phyloP scores from a whole-genome alignment of 257 asterid species.

The Penstemon newberryi region DNA sequence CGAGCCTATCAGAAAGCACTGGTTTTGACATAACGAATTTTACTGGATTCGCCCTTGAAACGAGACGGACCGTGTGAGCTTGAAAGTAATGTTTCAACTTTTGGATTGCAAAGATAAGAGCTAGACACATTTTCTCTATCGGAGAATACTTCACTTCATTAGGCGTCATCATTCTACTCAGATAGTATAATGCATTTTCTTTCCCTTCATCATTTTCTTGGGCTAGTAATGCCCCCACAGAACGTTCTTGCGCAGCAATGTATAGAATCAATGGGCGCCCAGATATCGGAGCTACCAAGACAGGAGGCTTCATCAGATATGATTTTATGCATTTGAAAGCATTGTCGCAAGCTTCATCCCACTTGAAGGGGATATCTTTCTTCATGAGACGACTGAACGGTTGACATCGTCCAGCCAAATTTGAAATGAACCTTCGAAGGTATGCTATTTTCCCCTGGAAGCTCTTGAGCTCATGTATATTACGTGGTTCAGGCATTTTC shows the following conservation, averaged over 20 bases:
- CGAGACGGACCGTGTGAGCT: neutral
- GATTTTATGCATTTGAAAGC: too few species aligned
- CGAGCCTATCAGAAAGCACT: neutral
- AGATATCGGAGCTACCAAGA: neutral
- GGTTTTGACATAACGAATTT: conserved; percentile 3
- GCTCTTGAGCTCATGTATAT: too few species aligned
- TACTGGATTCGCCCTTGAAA: too few species aligned
- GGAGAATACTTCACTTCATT: neutral
- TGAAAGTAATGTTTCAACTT: neutral
- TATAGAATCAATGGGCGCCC: neutral
- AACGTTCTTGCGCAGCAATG: neutral
- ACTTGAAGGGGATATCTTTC: too few species aligned
- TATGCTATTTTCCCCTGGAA: too few species aligned
- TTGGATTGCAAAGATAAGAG: neutral
- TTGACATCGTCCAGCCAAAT: too few species aligned
- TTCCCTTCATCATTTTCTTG: neutral
- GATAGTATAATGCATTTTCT: neutral
- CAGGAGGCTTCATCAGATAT: too few species aligned
- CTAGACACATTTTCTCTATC: neutral
- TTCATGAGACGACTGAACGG: too few species aligned
- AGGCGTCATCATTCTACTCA: neutral
- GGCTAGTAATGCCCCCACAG: neutral
- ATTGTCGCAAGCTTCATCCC: too few species aligned
- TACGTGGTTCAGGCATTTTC: too few species aligned
- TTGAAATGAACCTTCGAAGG: too few species aligned